Percentiles rank a stretch among this genome's conserved stretches.
Conservation (phyloP, 2,329 filamentous ascomycete species). For the Didymosphaeria variabile region DNA sequence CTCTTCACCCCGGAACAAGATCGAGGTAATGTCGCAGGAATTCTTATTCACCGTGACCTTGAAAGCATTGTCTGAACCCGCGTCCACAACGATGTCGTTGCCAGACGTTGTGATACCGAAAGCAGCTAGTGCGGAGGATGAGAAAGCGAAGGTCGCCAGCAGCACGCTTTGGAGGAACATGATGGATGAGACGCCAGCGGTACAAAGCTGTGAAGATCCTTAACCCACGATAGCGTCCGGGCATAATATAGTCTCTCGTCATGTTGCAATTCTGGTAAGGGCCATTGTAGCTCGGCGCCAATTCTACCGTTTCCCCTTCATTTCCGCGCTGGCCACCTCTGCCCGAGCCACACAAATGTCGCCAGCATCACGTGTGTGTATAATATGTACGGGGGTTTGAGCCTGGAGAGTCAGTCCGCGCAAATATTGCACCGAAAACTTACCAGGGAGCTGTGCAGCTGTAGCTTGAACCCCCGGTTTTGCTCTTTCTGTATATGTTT, state of each 20-base stretch:
- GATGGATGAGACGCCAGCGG: slow-evolving; percentile 12
- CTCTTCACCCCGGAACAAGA: slow-evolving; percentile 67
- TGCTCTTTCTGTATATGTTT: not conserved
- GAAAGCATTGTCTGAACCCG: slow-evolving; percentile 44
- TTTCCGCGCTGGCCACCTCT: slow-evolving; percentile 13
- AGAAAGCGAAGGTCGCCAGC: slow-evolving; percentile 38
- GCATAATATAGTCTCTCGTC: slow-evolving; percentile 20
- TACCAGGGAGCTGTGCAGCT: not conserved
- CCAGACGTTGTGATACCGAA: slow-evolving; percentile 47
- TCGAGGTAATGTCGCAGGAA: slow-evolving; percentile 71
- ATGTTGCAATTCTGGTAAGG: slow-evolving; percentile 2
- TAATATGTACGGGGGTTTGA: not conserved
- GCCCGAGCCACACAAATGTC: not conserved
- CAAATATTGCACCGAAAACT: not conserved
- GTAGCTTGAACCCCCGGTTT: not conserved
- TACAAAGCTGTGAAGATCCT: slow-evolving; percentile 8
- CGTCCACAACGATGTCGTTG: slow-evolving; percentile 44
- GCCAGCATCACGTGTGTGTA: not conserved
- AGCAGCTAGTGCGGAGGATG: slow-evolving; percentile 41
- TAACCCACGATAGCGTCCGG: not conserved
- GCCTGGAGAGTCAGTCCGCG: not conserved
- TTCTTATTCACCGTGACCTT: slow-evolving; percentile 49
- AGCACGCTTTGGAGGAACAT: slow-evolving; percentile 40
- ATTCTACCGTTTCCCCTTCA: slow-evolving; percentile 31
- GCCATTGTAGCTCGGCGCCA: slow-evolving; percentile 24